phyloP scores from a whole-genome alignment of 805 yeast species.

The Pichia thaimueangensis region DNA sequence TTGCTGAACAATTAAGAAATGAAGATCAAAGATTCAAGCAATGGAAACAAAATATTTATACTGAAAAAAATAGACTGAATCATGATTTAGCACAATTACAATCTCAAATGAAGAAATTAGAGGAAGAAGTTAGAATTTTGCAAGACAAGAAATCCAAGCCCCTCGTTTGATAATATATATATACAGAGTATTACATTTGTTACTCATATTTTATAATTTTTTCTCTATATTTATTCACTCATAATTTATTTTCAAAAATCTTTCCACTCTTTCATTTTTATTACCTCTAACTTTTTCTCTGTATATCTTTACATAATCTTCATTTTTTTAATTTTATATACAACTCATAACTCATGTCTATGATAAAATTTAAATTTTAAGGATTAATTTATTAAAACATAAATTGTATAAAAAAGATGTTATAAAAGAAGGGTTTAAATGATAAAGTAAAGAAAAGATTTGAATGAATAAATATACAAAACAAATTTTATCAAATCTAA shows the following conservation, averaged over 20 bases:
- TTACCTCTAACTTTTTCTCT: no score
- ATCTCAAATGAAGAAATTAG: conserved; percentile 62
- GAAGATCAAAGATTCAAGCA: conserved; percentile 97
- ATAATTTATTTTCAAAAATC: no score
- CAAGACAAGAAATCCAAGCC: conserved; percentile 44
- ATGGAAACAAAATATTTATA: conserved; percentile 96
- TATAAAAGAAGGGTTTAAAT: background rate
- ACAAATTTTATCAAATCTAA: conserved; percentile 31
- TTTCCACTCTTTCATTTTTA: no score
- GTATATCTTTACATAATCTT: no score
- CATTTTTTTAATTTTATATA: no score
- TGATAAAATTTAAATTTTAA: no score
- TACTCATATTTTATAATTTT: no score
- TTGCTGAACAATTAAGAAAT: conserved; percentile 93
- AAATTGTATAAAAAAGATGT: conserved; percentile 3
- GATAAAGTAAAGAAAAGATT: conserved; percentile 1
- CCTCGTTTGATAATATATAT: background rate
- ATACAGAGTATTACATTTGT: background rate
- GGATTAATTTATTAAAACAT: conserved; percentile 7
- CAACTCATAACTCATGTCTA: no score
- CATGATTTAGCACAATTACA: conserved; percentile 90
- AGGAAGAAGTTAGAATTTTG: conserved; percentile 65
- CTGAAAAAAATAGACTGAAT: conserved; percentile 89
- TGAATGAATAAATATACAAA: conserved; percentile 1
- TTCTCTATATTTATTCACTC: no score